Base-by-base conservation (phyloP, 441 rosid species). In the Corymbia calophylla region DNA sequence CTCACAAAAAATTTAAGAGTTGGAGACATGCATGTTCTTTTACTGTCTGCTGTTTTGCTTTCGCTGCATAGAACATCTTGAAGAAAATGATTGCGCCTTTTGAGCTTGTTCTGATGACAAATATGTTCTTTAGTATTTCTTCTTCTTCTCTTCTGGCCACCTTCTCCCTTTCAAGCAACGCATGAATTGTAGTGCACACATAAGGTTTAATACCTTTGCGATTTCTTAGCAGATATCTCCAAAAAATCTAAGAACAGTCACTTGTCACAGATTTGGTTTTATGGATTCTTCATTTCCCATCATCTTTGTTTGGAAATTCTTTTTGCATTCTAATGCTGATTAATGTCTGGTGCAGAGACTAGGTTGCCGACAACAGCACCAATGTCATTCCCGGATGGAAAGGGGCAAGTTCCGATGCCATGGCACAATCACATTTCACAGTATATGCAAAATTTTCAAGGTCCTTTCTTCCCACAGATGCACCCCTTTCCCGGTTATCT, bases 401-500 rank as follows among this genome's bases (percentile, higher is more conserved):
- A 86, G 91, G 88, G 92, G 91, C 99, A 95, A 70, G 90, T 92
- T 91, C 94, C 95, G 35, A 93, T 94, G 92, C 88, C 95, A 90
- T 97, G 99, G 99, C 95, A 96, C 86, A 95, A 94, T 91, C 97
- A 96, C 90, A 90, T 89, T 89, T 96, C 96, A 89, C 99, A 92
- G 85, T 96, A 96, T 94, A 95, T 95, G 97, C 96, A 96, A 62
- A 95, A 95, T 91, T 97, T 97, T 90, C 98, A 95, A 90, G 99
- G 98, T 80, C 93, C 97, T 21, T 87, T 89, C 14, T 94, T 92
- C 91, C 96, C 91, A 31, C 97, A 95, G 87, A 90, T 93, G 93
- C 92, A 93, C 8, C 96, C 97, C 86, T 97, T 95, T 90, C 96
- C 93, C 89, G 93, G 97, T 62, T 98, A 95, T 89, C 90, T 93